phyloP scores from a whole-genome alignment of 1,139 yeast genomes.

The Yamadazyma aaseri region DNA sequence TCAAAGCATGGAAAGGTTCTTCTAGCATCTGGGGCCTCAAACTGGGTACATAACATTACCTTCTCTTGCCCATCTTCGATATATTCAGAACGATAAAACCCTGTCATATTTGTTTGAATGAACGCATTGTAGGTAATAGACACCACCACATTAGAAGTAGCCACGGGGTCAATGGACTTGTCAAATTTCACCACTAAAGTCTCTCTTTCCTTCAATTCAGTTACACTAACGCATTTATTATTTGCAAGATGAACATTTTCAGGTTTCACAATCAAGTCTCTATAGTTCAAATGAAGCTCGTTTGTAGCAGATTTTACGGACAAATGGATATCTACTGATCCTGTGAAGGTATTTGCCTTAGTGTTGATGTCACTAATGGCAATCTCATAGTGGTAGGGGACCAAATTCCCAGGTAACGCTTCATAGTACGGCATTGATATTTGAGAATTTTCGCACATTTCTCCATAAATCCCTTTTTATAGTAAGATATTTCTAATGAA shows the following conservation, averaged over 20 bases:
- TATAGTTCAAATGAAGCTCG: slow-evolving; percentile 42
- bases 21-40: slow-evolving; percentile 85
- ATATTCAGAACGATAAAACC: slow-evolving; percentile 79
- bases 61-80: slow-evolving; percentile 57
- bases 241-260: slow-evolving; percentile 14
- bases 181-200: slow-evolving; percentile 26
- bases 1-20: slow-evolving; percentile 83
- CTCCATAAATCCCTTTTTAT: too few relatives aligned
- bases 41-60: slow-evolving; percentile 75
- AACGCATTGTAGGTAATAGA: slow-evolving; percentile 44
- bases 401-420: slow-evolving; percentile 43
- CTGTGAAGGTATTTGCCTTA: slow-evolving; percentile 33
- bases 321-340: slow-evolving; percentile 41
- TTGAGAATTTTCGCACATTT: background rate
- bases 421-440: slow-evolving; percentile 29
- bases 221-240: slow-evolving; percentile 16
- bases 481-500: too few relatives aligned
- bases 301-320: slow-evolving; percentile 29
- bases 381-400: slow-evolving; percentile 46
- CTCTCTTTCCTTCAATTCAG: slow-evolving; percentile 25
- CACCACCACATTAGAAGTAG: slow-evolving; percentile 20
- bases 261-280: slow-evolving; percentile 28
- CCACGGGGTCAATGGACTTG: slow-evolving; percentile 10
- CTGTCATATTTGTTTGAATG: slow-evolving; percentile 65
- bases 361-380: slow-evolving; percentile 37